Evolutionary conservation across 2,329 filamentous ascomycete genomes (phyloP).

Genomic region (Fusarium bactridioides): DNA sequence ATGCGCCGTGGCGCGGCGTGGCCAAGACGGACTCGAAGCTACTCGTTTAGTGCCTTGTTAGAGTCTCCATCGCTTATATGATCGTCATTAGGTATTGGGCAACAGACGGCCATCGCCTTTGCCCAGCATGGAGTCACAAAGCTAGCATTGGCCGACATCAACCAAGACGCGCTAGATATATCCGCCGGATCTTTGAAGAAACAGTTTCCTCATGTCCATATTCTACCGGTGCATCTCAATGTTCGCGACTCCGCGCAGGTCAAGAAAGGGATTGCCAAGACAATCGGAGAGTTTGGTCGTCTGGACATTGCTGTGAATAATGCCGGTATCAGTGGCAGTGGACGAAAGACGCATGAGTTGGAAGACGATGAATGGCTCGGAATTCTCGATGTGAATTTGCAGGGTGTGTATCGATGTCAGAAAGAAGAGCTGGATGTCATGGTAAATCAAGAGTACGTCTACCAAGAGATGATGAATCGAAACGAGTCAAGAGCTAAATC

Average conservation of each 20-base stretch:
- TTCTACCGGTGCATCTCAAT: slow-evolving; percentile 54
- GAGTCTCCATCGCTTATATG: background rate
- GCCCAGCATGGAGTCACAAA: slow-evolving; percentile 56
- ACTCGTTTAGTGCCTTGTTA: background rate
- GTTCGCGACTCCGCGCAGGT: slow-evolving; percentile 55
- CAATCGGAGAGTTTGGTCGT: slow-evolving; percentile 57
- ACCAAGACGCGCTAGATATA: slow-evolving; percentile 43
- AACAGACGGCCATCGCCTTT: slow-evolving; percentile 55
- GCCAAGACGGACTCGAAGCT: background rate
- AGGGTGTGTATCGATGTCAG: slow-evolving; percentile 66
- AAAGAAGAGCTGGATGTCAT: slow-evolving; percentile 60
- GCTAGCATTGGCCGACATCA: slow-evolving; percentile 57
- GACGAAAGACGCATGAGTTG: slow-evolving; percentile 55
- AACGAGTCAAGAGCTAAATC: background rate
- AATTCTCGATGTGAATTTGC: slow-evolving; percentile 61
- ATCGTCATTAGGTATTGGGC: slow-evolving; percentile 55
- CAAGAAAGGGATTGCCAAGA: slow-evolving; percentile 51
- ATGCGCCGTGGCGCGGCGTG: background rate
- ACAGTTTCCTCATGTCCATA: slow-evolving; percentile 50
- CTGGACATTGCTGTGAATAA: slow-evolving; percentile 65
- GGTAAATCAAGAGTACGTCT: slow-evolving; percentile 56
- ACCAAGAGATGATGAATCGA: background rate
- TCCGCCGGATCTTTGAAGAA: slow-evolving; percentile 47
- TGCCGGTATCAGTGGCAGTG: slow-evolving; percentile 57
- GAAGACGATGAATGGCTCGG: slow-evolving; percentile 57